A percentile compares a stretch with the other conserved stretches of the same genome.
Conservation (phyloP, 176 grass and related monocot species). For the Tillandsia fasciculata region DNA sequence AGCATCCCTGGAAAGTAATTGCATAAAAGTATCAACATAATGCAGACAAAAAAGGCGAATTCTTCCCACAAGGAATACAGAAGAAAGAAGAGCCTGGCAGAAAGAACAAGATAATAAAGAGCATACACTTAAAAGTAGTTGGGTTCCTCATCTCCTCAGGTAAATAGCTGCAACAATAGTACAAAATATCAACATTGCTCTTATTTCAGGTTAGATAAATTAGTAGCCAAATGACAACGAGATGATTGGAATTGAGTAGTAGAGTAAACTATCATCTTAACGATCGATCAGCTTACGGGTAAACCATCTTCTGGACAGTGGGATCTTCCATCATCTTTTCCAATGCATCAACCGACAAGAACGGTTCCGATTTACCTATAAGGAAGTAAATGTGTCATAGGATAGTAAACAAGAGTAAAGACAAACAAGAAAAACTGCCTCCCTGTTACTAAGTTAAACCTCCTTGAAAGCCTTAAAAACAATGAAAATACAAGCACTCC, state of each 20-base stretch:
- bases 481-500: no score
- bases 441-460: neutral
- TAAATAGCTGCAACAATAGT: slow-evolving; percentile 59
- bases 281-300: slow-evolving; percentile 56
- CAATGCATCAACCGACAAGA: slow-evolving; percentile 74
- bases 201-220: slow-evolving; percentile 15
- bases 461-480: no score
- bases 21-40: neutral
- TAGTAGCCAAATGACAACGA: neutral
- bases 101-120: slow-evolving; percentile 17
- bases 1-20: slow-evolving; percentile 80
- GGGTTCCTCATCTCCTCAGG: slow-evolving; percentile 98
- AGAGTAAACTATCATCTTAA: neutral
- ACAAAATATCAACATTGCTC: slow-evolving; percentile 20
- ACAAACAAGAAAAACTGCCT: neutral
- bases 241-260: neutral
- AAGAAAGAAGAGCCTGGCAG: slow-evolving; percentile 8
- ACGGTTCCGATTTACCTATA: slow-evolving; percentile 44
- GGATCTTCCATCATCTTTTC: slow-evolving; percentile 99
- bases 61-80: neutral
- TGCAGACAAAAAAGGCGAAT: neutral
- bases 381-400: slow-evolving; percentile 12
- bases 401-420: neutral
- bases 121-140: slow-evolving; percentile 78
- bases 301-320: slow-evolving; percentile 93